Evolutionary conservation across 1,139 yeast species (phyloP).

Genomic region (Suhomyces bokatorum): DNA sequence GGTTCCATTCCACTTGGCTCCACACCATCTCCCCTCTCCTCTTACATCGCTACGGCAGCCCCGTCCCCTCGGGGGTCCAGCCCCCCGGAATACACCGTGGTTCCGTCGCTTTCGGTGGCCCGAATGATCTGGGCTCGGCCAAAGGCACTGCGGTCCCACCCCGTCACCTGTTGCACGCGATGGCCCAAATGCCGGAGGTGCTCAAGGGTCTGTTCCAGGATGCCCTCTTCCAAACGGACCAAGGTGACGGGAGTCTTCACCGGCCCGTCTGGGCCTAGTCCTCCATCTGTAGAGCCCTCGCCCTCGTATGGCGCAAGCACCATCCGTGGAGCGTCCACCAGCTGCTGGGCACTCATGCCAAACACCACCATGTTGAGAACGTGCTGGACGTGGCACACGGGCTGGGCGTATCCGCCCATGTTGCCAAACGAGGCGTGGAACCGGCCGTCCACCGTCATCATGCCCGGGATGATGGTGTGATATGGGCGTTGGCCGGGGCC

Average conservation of each 20-base stretch:
- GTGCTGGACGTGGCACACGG: constrained; percentile 83
- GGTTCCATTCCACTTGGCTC: too few relatives aligned
- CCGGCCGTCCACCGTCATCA: constrained; percentile 53
- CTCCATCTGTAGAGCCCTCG: constrained; percentile 46
- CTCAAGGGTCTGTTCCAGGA: constrained; percentile 42
- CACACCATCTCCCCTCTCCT: too few relatives aligned
- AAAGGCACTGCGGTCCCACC: constrained; percentile 48
- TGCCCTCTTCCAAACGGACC: constrained; percentile 69
- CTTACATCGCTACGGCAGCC: constrained; percentile 46
- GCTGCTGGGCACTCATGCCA: constrained; percentile 69
- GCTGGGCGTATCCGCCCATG: constrained; percentile 90
- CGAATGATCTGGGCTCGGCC: constrained; percentile 76
- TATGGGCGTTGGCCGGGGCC: constrained; percentile 77
- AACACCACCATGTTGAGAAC: constrained; percentile 64
- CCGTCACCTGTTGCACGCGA: constrained; percentile 46
- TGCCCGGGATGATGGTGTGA: constrained; percentile 83
- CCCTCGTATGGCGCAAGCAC: constrained; percentile 57
- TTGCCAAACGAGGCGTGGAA: constrained; percentile 75
- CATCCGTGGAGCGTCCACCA: constrained; percentile 74
- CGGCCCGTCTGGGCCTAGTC: constrained; percentile 69
- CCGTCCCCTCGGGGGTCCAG: constrained; percentile 84
- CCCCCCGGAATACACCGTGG: constrained; percentile 64
- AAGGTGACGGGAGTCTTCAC: constrained; percentile 57
- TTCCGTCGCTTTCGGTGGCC: constrained; percentile 41
- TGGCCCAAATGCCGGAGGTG: constrained; percentile 60